These are phyloP conservation scores for Leccinum imitatum DNA, from an alignment of 768 basidiomycete genomes.

Conservation along the genomic window DNA sequence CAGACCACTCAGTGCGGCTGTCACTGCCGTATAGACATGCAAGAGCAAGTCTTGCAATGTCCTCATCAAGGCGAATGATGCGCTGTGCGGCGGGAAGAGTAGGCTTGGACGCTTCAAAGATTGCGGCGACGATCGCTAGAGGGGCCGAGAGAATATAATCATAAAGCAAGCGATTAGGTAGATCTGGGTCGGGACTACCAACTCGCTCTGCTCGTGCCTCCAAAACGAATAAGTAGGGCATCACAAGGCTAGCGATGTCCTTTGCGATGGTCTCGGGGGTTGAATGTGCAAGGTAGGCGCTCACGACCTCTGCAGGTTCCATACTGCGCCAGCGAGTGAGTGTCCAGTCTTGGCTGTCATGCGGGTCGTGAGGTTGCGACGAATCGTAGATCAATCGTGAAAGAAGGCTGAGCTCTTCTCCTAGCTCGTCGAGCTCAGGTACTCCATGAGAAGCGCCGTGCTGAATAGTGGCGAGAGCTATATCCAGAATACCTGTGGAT, in stretches of 20 bases:
- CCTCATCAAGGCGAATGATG: constrained; percentile 77
- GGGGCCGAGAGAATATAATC: constrained; percentile 71
- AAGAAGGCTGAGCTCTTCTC: constrained; percentile 89
- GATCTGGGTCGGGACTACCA: constrained; percentile 62
- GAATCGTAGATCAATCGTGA: constrained; percentile 86
- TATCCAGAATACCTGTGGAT: constrained; percentile 72
- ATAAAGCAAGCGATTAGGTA: constrained; percentile 66
- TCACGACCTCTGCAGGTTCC: constrained; percentile 61
- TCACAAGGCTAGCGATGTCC: constrained; percentile 74
- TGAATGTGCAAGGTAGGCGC: constrained; percentile 75
- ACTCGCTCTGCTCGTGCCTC: constrained; percentile 85
- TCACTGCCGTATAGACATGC: constrained; percentile 86
- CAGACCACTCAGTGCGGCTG: constrained; percentile 68
- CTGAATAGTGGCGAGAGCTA: constrained; percentile 77
- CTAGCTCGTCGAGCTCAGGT: constrained; percentile 75
- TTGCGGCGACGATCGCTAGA: constrained; percentile 63
- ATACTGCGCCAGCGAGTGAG: constrained; percentile 71
- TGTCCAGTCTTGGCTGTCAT: constrained; percentile 66
- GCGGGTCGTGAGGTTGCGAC: constrained; percentile 42
- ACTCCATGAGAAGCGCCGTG: constrained; percentile 83
- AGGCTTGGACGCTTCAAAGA: constrained; percentile 92
- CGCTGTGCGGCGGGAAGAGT: constrained; percentile 70
- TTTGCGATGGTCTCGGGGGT: constrained; percentile 59
- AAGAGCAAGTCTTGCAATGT: constrained; percentile 82
- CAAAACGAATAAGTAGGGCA: constrained; percentile 92